phyloP scores from a whole-genome alignment of 2,329 filamentous ascomycete species.

The Microthyrium microscopicum region DNA sequence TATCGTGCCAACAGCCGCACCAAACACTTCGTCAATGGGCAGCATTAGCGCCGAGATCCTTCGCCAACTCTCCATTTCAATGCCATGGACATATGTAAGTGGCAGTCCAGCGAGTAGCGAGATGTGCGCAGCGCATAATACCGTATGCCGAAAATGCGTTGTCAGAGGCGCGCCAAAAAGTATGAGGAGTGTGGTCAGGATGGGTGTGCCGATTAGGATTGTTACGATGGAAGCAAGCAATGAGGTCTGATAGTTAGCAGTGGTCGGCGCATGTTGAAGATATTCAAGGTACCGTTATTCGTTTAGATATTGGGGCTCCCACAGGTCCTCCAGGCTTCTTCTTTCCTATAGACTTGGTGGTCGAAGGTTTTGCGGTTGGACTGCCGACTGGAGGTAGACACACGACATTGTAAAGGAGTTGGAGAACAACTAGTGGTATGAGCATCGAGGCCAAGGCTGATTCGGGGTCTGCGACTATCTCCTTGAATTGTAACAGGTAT shows the following conservation, averaged over 20 bases:
- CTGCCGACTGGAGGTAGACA: slow-evolving; percentile 33
- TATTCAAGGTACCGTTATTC: neutral
- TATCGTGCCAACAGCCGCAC: slow-evolving; percentile 59
- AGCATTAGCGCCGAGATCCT: slow-evolving; percentile 50
- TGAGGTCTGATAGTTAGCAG: slow-evolving; percentile 36
- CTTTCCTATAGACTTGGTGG: slow-evolving; percentile 36
- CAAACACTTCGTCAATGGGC: slow-evolving; percentile 73
- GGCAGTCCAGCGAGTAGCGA: slow-evolving; percentile 63
- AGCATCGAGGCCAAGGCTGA: slow-evolving; percentile 44
- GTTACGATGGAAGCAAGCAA: slow-evolving; percentile 51
- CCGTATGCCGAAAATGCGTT: slow-evolving; percentile 60
- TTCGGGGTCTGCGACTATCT: slow-evolving; percentile 54
- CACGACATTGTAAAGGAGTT: slow-evolving; percentile 41
- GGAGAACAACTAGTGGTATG: slow-evolving; percentile 45
- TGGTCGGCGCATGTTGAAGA: neutral
- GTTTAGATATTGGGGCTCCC: slow-evolving; percentile 1
- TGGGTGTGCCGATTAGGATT: slow-evolving; percentile 37
- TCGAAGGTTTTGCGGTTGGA: slow-evolving; percentile 13
- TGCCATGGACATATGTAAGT: slow-evolving; percentile 71
- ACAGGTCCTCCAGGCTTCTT: slow-evolving; percentile 24
- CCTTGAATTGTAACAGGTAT: slow-evolving; percentile 45
- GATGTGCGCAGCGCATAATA: slow-evolving; percentile 67
- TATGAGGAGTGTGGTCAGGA: slow-evolving; percentile 47
- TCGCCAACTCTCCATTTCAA: slow-evolving; percentile 54
- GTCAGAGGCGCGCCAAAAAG: slow-evolving; percentile 87